These are phyloP conservation scores for Penicillium fuscoglaucum DNA, from an alignment of 2,329 filamentous ascomycete genomes.

Conservation along the genomic window DNA sequence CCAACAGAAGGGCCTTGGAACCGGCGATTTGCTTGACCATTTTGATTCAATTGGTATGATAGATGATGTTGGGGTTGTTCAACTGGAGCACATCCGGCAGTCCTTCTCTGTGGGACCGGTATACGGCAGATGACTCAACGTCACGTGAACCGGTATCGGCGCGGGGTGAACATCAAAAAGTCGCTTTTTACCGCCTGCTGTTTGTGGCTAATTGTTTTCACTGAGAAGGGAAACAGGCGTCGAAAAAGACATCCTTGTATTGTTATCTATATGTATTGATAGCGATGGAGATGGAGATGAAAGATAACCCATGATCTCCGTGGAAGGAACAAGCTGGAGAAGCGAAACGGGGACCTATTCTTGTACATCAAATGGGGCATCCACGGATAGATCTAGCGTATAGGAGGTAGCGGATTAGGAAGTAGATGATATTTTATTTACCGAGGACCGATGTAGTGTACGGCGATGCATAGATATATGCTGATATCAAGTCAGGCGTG, in stretches of 20 bases:
- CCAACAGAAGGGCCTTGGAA: constrained; percentile 42
- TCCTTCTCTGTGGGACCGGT: constrained; percentile 8
- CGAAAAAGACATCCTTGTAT: neutral
- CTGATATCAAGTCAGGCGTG: constrained; percentile 8
- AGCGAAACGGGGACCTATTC: neutral
- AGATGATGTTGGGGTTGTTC: constrained; percentile 16
- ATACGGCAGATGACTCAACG: constrained; percentile 23
- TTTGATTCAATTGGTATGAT: constrained; percentile 26
- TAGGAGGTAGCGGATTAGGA: neutral
- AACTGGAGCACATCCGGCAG: neutral
- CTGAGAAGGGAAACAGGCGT: neutral
- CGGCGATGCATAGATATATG: constrained; percentile 5
- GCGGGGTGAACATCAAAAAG: constrained; percentile 11
- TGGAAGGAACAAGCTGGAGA: neutral
- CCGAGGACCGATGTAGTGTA: neutral
- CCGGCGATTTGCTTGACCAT: constrained; percentile 41
- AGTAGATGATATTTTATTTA: constrained; percentile 4
- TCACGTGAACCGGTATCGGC: constrained; percentile 36
- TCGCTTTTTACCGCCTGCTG: neutral
- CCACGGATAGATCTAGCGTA: neutral
- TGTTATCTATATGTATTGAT: neutral
- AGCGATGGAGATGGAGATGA: too few species aligned
- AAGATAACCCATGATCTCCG: too few species aligned
- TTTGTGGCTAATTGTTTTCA: neutral
- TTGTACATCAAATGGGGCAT: neutral